Conservation (phyloP, 202 grass and related monocot species). For the Hordeum pubiflorum region DNA sequence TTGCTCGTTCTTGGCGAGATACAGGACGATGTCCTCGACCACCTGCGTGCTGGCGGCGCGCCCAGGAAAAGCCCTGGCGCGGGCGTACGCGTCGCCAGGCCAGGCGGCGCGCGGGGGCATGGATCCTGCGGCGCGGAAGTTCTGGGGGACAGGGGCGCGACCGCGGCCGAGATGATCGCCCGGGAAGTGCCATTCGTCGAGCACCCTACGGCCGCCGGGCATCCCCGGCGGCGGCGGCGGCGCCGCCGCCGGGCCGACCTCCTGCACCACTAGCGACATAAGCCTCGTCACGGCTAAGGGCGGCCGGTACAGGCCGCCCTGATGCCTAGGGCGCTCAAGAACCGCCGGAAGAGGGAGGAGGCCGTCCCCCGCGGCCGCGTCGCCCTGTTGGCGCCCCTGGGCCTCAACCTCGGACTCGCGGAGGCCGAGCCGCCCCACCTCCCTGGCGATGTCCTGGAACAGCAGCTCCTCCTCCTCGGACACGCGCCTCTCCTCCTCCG, state of each 20-base stretch:
- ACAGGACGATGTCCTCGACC: neutral
- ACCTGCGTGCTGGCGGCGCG: neutral
- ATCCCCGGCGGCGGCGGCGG: neutral
- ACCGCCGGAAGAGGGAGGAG: neutral
- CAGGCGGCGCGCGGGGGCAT: neutral
- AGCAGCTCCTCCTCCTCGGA: neutral
- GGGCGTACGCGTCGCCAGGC: neutral
- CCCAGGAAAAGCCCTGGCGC: neutral
- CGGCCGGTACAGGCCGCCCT: neutral
- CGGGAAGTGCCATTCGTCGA: neutral
- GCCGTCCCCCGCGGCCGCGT: neutral
- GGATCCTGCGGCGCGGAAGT: neutral
- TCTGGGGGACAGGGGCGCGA: neutral
- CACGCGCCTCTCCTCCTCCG: neutral
- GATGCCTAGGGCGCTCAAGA: neutral
- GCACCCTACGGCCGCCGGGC: neutral
- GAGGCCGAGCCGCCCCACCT: neutral
- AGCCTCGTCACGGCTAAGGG: neutral
- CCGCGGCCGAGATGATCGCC: neutral
- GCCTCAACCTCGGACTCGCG: neutral
- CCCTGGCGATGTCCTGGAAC: neutral
- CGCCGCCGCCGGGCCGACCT: neutral
- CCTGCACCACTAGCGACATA: neutral
- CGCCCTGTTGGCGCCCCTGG: neutral
- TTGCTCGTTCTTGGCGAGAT: neutral